Base-by-base conservation (phyloP, 768 basidiomycete species). In the Mycena vitilis region DNA sequence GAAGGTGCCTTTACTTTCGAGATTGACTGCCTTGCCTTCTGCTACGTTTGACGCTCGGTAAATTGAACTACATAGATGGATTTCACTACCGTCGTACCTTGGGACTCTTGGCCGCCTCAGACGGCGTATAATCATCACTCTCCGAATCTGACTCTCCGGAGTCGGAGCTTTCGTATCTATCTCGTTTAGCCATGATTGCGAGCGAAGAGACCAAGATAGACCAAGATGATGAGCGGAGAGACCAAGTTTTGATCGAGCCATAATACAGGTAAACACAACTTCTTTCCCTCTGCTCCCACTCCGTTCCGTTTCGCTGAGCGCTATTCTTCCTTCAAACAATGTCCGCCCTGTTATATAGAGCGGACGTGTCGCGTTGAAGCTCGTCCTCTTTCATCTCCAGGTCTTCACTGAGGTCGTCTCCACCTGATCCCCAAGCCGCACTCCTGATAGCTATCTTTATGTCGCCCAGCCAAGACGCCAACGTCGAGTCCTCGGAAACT, bases 1-100 rank as follows among this genome's bases (percentile, higher is more conserved):
- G 63, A 44, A 1, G 68, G 72, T 18, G 34, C 30, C 52, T 63
- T 61, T 1, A n/a, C 20, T 51, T 68, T 61, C 11, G 66, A 51
- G 16, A 44, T 65, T 36, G 49, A 36, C 49, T 56, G 66, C n/a
- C 44, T 60, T 2, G 52, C 44, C 22, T 60, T 56, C 25, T 70
- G 56, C 54, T 66, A 52, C n/a, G 25, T n/a, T 40, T 10, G 40
- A 40, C 0, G 22, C 30, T 13, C 16, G 40, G 15, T 40, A 40
- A 40, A 11, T 40, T 40, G 15, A 11, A 40, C 40, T 40, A 40
- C 7, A 2, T 6, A 13, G 8, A 40, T 40, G 40, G 40, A 40
- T 40, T 8, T 10, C 15, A 34, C 30, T 34, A 25, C 22, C 36
- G 9, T 8, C 36, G 6, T 40, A 62, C 66, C 66, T 68, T 62